phyloP scores from a whole-genome alignment of 2,329 filamentous ascomycete genomes.

The Beauveria scarabaeidicola region DNA sequence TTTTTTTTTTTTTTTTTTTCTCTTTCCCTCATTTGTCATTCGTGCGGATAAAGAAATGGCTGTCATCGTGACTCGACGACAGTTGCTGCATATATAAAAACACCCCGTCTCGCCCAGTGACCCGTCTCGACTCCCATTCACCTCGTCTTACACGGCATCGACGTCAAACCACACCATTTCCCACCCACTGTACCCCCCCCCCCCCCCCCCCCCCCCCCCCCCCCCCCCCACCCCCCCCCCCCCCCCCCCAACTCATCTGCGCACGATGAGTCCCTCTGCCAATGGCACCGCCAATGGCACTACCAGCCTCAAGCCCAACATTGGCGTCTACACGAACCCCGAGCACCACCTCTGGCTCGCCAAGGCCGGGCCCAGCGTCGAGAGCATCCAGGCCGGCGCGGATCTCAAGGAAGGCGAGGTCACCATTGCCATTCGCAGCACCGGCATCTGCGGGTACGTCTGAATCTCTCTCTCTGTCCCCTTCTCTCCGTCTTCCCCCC shows the following conservation, averaged over 20 bases:
- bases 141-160: background rate
- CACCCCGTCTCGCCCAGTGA: background rate
- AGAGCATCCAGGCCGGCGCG: slow-evolving; percentile 61
- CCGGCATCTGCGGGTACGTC: slow-evolving; percentile 83
- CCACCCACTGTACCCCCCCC: background rate
- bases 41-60: background rate
- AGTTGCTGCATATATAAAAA: background rate
- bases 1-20: background rate
- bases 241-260: background rate
- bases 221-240: too few relatives aligned
- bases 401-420: slow-evolving; percentile 74
- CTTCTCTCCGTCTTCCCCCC: background rate
- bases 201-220: too few relatives aligned
- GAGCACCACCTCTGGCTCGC: slow-evolving; percentile 85
- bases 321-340: slow-evolving; percentile 93
- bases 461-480: background rate
- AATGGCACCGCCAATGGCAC: slow-evolving; percentile 11
- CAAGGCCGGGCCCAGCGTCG: slow-evolving; percentile 65
- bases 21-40: background rate
- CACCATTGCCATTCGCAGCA: slow-evolving; percentile 81
- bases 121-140: background rate
- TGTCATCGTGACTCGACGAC: background rate
- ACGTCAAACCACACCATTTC: background rate
- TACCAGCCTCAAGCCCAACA: slow-evolving; percentile 61
- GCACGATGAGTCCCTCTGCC: slow-evolving; percentile 12